Conservation (phyloP, 2,329 filamentous ascomycete genomes). For the Alternaria ventricosa region DNA sequence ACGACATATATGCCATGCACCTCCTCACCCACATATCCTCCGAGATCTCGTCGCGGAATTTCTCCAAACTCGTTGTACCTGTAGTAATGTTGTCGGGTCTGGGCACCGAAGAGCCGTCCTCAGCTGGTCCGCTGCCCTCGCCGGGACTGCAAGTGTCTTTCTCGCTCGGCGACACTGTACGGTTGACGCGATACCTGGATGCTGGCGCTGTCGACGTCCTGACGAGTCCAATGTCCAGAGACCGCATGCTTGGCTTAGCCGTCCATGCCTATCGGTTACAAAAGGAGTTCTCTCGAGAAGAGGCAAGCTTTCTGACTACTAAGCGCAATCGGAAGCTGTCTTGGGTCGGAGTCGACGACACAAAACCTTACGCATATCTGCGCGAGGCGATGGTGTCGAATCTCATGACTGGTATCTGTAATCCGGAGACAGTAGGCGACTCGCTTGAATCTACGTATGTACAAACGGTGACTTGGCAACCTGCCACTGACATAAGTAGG, state of each 20-base stretch:
- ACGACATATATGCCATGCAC: slow-evolving; percentile 53
- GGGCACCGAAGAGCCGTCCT: slow-evolving; percentile 38
- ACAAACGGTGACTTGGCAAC: not conserved
- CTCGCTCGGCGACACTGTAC: slow-evolving; percentile 56
- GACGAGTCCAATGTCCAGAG: slow-evolving; percentile 75
- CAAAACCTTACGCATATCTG: slow-evolving; percentile 86
- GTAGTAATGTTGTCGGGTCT: slow-evolving; percentile 50
- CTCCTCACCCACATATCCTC: slow-evolving; percentile 51
- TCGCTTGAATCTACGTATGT: slow-evolving; percentile 66
- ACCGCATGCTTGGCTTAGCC: slow-evolving; percentile 76
- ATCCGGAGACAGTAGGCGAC: slow-evolving; percentile 67
- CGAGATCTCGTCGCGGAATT: slow-evolving; percentile 49
- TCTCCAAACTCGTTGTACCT: slow-evolving; percentile 51
- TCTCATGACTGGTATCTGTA: slow-evolving; percentile 88
- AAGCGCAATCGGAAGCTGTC: slow-evolving; percentile 82
- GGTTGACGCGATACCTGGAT: slow-evolving; percentile 77
- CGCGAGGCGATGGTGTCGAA: slow-evolving; percentile 93
- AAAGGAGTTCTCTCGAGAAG: slow-evolving; percentile 76
- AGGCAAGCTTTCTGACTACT: slow-evolving; percentile 73
- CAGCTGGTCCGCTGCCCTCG: slow-evolving; percentile 36
- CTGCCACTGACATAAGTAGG: slow-evolving; percentile 43
- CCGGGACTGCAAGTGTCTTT: slow-evolving; percentile 44
- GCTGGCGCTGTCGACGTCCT: slow-evolving; percentile 87
- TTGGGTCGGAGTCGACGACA: slow-evolving; percentile 86
- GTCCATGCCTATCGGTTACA: slow-evolving; percentile 85